Conservation (phyloP, 2,329 filamentous ascomycete species). For the Rhynchosporium secalis region DNA sequence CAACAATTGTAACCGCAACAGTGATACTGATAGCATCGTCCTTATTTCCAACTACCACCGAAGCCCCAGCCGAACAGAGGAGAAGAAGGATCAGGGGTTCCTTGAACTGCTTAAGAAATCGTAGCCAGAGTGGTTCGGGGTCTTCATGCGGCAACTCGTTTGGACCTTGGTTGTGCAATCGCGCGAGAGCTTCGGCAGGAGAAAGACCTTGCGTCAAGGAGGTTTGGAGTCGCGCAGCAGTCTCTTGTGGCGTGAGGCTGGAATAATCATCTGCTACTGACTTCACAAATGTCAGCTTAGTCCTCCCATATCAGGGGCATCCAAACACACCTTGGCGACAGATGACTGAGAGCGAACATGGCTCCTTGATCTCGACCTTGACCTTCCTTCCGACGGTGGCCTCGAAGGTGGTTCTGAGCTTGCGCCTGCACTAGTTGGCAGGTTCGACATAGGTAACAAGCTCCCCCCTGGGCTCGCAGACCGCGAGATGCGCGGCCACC, state of each 20-base stretch:
- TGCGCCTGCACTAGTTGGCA: slow-evolving; percentile 31
- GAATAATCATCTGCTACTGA: slow-evolving; percentile 58
- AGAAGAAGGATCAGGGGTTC: slow-evolving; percentile 94
- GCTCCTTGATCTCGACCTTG: slow-evolving; percentile 31
- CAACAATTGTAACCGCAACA: slow-evolving; percentile 93
- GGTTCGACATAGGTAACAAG: slow-evolving; percentile 37
- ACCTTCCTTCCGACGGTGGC: slow-evolving; percentile 30
- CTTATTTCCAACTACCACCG: slow-evolving; percentile 85
- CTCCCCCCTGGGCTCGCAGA: slow-evolving; percentile 34
- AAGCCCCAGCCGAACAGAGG: slow-evolving; percentile 82
- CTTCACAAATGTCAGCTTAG: slow-evolving; percentile 31
- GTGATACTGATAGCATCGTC: slow-evolving; percentile 96
- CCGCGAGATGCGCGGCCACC: slow-evolving; percentile 37
- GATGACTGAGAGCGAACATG: slow-evolving; percentile 38
- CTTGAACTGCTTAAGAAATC: slow-evolving; percentile 95
- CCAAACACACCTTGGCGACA: slow-evolving; percentile 36
- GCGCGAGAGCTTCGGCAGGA: slow-evolving; percentile 75
- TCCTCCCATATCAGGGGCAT: not conserved
- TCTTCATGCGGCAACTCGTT: slow-evolving; percentile 95
- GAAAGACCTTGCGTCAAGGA: slow-evolving; percentile 82
- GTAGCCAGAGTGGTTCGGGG: slow-evolving; percentile 90
- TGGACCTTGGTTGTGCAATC: slow-evolving; percentile 77
- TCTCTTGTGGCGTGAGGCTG: slow-evolving; percentile 73
- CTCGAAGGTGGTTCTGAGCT: slow-evolving; percentile 33
- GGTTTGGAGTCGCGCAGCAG: slow-evolving; percentile 74